phyloP scores from a whole-genome alignment of 768 basidiomycete genomes.

The Hericium erinaceus region DNA sequence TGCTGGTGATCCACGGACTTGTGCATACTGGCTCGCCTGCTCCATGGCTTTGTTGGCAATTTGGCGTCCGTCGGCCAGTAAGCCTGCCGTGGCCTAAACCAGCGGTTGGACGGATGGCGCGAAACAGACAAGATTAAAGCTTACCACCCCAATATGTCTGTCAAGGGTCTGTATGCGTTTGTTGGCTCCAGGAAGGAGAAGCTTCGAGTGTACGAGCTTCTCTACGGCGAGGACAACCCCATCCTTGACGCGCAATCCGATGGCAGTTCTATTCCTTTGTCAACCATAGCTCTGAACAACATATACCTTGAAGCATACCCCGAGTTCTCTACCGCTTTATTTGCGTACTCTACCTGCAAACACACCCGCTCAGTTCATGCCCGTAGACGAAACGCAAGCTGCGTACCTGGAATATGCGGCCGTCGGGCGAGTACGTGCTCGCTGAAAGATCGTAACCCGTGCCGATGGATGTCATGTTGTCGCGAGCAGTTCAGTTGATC shows the following conservation, averaged over 20 bases:
- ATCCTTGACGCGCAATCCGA: slow-evolving; percentile 90
- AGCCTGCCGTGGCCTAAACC: slow-evolving; percentile 78
- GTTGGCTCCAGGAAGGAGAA: slow-evolving; percentile 88
- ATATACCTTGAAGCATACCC: slow-evolving; percentile 44
- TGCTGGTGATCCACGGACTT: slow-evolving; percentile 62
- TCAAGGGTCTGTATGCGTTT: slow-evolving; percentile 90
- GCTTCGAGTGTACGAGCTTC: slow-evolving; percentile 93
- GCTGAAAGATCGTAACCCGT: slow-evolving; percentile 97
- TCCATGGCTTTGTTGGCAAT: slow-evolving; percentile 77
- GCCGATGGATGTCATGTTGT: slow-evolving; percentile 89
- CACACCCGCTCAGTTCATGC: background rate
- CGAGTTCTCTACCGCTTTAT: slow-evolving; percentile 97
- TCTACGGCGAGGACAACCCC: slow-evolving; percentile 96
- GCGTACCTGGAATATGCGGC: slow-evolving; percentile 90
- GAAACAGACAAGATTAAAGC: slow-evolving; percentile 8
- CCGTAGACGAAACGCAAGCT: background rate
- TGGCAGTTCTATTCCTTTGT: slow-evolving; percentile 63
- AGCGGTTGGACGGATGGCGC: too few relatives aligned
- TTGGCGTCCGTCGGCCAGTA: slow-evolving; percentile 89
- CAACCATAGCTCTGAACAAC: background rate
- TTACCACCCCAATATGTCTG: slow-evolving; percentile 85
- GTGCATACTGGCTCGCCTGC: slow-evolving; percentile 69
- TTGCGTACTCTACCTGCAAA: slow-evolving; percentile 88
- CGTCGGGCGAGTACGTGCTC: slow-evolving; percentile 93
- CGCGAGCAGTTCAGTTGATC: too few relatives aligned